Conservation (phyloP, 495 filamentous ascomycete genomes). For the Aspergillus diversus region DNA sequence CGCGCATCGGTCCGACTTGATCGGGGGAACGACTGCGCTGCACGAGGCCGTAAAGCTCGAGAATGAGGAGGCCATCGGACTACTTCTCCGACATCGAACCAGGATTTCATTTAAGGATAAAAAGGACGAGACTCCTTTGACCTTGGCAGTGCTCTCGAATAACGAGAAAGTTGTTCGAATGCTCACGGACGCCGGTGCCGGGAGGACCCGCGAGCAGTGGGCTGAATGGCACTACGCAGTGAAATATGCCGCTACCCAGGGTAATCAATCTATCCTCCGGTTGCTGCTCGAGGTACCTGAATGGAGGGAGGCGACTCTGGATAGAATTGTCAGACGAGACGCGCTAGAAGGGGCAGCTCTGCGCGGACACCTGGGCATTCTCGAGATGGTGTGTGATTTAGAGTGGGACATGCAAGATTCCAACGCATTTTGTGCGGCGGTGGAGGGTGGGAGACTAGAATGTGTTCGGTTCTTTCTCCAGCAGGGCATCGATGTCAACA, state of each 20-base stretch:
- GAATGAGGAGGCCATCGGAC: not conserved
- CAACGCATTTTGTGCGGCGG: not conserved
- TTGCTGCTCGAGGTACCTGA: not conserved
- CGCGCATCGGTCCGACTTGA: not conserved
- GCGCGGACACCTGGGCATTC: not conserved
- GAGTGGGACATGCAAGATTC: not conserved
- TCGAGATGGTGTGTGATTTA: not conserved
- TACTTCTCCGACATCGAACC: not conserved
- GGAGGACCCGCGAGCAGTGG: not conserved
- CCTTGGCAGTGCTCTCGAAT: not conserved
- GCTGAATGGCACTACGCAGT: not conserved
- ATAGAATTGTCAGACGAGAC: not conserved
- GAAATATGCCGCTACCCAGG: not conserved
- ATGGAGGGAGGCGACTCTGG: not conserved
- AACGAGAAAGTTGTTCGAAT: not conserved
- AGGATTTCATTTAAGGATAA: not conserved
- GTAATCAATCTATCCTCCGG: not conserved
- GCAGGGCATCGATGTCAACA: not conserved
- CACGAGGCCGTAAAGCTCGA: not conserved
- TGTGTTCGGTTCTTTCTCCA: not conserved
- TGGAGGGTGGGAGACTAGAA: not conserved
- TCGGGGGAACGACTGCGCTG: slow-evolving; percentile 1
- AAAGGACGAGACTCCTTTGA: not conserved
- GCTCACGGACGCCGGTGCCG: not conserved
- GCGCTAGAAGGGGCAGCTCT: not conserved